Base-by-base conservation (phyloP, 2,329 filamentous ascomycete species). In the Ascocoryne sarcoides region DNA sequence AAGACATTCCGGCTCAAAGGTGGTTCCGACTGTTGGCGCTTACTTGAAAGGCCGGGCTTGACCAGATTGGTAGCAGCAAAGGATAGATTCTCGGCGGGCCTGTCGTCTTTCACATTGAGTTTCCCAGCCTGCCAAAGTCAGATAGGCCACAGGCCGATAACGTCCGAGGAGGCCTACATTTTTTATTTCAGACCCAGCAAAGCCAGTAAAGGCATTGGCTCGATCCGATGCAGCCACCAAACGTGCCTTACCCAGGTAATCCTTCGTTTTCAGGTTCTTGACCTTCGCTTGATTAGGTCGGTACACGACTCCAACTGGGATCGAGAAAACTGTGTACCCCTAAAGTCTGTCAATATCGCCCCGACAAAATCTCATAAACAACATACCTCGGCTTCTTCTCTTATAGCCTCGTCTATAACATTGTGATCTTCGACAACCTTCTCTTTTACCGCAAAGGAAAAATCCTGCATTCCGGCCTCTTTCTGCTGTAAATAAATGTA, bases 261-360 rank as follows among this genome's bases (percentile, higher is more conserved):
- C 89, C 62, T 96, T 96, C 16, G 88, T 86, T 69, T 95, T 95
- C 56, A 98, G 70, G 58, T 98, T 98, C 65, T 93, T 93, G 51
- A 98, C 92, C 65, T 98, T 98, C 48, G 92, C 89, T 57, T 94
- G 89, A 60, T 95, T 96, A 16, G 92, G 92, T 43, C 92, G 75
- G 64, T 96, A 98, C 12, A 98, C 76, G 21, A 95, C 85, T 17
- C 92, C 92, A 10, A 96, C 89, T 0, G 92, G 92, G 39, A 96
- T 96, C 0, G 89, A 96, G 66, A 98, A 98, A 31, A 98, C 92
- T 0, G 92, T 96, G 60, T 98, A 98, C 34, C 90, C 92, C 84
- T 94, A 33, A 9, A 21, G 26, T 4, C 9, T 32, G 32, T 60
- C 43, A 60, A 49, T 19, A 34, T 37, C 12, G 20, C 17, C 3